A percentile compares a stretch with the other conserved stretches of the same genome.
These are phyloP conservation scores for Rhodotorula sp. DNA, from an alignment of 1,284 basidiomycete species.

Conservation along the genomic window DNA sequence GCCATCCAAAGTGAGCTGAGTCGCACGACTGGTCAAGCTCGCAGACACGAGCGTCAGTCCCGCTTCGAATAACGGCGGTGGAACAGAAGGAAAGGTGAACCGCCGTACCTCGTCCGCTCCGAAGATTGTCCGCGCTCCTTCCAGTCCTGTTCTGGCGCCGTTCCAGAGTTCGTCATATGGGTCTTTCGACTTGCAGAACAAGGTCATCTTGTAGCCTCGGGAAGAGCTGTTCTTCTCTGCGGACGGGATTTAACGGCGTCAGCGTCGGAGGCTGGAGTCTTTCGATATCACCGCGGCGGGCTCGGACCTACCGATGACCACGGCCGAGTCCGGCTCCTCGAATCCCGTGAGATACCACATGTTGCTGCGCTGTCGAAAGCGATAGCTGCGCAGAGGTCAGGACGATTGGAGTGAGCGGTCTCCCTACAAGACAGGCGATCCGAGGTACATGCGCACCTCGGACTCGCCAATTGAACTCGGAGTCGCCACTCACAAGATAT, in stretches of 20 bases:
- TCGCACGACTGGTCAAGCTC: slow-evolving; percentile 47
- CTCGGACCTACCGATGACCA: slow-evolving; percentile 66
- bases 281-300: too few relatives aligned
- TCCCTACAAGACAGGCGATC: not conserved
- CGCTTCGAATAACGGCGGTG: not conserved
- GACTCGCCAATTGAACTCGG: not conserved
- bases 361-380: slow-evolving; percentile 70
- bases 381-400: slow-evolving; percentile 65
- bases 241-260: too few relatives aligned
- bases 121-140: slow-evolving; percentile 65
- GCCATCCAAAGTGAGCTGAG: slow-evolving; percentile 47
- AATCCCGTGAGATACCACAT: slow-evolving; percentile 81
- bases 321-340: slow-evolving; percentile 85
- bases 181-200: slow-evolving; percentile 82
- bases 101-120: slow-evolving; percentile 67
- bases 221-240: slow-evolving; percentile 48
- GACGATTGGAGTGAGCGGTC: too few relatives aligned
- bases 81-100: too few relatives aligned
- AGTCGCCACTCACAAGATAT: slow-evolving; percentile 56
- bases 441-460: slow-evolving; percentile 9
- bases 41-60: too few relatives aligned
- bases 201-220: slow-evolving; percentile 80
- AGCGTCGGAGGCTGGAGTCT: not conserved
- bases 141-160: slow-evolving; percentile 67
- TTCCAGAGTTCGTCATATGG: slow-evolving; percentile 85